Base-by-base conservation (phyloP, 2,329 filamentous ascomycete genomes). In the Coniochaeta hoffmannii region DNA sequence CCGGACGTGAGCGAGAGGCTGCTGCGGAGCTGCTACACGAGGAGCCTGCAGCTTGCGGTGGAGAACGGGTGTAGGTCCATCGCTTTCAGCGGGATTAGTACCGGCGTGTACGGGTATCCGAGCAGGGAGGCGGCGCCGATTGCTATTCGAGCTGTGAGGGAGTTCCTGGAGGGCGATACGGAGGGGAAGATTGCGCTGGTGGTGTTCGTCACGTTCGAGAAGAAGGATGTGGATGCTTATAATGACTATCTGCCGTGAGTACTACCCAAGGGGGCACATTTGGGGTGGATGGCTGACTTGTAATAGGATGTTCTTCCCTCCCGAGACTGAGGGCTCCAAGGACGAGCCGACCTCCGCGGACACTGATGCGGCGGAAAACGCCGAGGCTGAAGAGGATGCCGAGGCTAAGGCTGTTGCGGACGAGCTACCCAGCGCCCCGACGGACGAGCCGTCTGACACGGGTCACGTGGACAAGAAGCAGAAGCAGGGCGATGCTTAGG, bases 61-160 rank as follows among this genome's bases (percentile, higher is more conserved):
- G 70, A 83, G 53, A 78, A 86, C 54, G 78, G 76, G 1, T 80
- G 89, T 64, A 81, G 78, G 65, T 89, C 81, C 49, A 78, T 97
- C 55, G 94, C 90, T 0, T 97, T 99, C 63, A 84, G 86, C 38
- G 87, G 84, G 19, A 79, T 97, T 57, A 96, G 91, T 66, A 97
- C 93, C 1, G 94, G 93, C 0, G 70, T 96, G 1, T 97, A 96
- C 66, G 90, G 90, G 1, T 97, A 95, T 66, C 93, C 93, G 0
- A 88, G 83, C 62, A 60, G 66, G 1, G 79, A 85, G 38, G 94
- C 93, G 1, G 90, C 90, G 0, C 69, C 76, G n/a, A 78, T 87
- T 10, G 94, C 90, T 1, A 78, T 88, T 53, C 74, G 79, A 31
- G 70, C 80, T 1, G 79, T 86, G 10, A 76, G 79, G 55, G 66